Percentiles rank a stretch among this genome's conserved stretches.
Conservation (phyloP, 1,284 basidiomycete genomes). For the Kalmanozyma brasiliensis region DNA sequence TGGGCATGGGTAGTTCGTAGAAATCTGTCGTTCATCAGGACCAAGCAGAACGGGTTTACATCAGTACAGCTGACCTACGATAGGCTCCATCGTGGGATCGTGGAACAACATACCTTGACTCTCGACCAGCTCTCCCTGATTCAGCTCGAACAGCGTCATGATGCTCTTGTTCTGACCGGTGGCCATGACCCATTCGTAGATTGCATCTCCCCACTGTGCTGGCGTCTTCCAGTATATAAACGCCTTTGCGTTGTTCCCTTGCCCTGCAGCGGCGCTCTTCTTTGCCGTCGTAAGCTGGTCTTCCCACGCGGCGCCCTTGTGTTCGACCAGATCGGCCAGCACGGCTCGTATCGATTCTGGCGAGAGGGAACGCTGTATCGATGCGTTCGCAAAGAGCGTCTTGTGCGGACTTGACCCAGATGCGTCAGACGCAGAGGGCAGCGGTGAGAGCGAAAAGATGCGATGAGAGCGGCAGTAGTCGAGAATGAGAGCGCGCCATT, state of each 20-base stretch:
- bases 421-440: conserved; percentile 10
- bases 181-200: conserved; percentile 72
- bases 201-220: conserved; percentile 71
- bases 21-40: conserved; percentile 71
- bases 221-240: conserved; percentile 72
- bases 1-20: conserved; percentile 68
- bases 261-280: conserved; percentile 11
- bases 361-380: conserved; percentile 40
- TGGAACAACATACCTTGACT: conserved; percentile 39
- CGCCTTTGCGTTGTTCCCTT: conserved; percentile 43
- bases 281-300: conserved; percentile 42
- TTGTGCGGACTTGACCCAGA: conserved; percentile 18
- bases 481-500: conserved; percentile 71
- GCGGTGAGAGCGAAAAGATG: conserved; percentile 69
- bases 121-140: conserved; percentile 70
- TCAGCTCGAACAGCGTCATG: conserved; percentile 73
- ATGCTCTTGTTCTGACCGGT: conserved; percentile 71
- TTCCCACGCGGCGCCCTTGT: conserved; percentile 45
- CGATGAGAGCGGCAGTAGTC: conserved; percentile 68
- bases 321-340: conserved; percentile 51
- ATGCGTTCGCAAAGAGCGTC: conserved; percentile 28
- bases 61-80: not conserved
- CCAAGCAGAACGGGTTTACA: too few species aligned
- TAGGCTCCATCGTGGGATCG: not conserved
- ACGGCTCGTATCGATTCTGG: conserved; percentile 43